phyloP scores from a whole-genome alignment of 2,329 filamentous ascomycete genomes.

The Aspergillus sclerotialis region DNA sequence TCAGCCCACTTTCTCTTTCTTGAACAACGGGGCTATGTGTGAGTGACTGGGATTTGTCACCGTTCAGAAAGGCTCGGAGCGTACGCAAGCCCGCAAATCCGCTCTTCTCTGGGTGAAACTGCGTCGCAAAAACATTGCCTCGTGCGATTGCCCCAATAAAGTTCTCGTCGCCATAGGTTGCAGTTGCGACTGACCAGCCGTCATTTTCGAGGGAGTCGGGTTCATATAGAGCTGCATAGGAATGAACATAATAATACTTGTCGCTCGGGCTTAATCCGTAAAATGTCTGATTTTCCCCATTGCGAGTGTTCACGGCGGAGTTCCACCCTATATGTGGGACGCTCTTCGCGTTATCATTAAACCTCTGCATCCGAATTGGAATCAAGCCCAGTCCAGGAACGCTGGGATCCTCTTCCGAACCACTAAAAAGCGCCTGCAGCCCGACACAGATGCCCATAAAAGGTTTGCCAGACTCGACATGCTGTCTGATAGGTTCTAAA shows the following conservation, averaged over 20 bases:
- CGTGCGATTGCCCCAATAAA: constrained; percentile 87
- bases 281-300: constrained; percentile 48
- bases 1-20: constrained; percentile 59
- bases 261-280: constrained; percentile 73
- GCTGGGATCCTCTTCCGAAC: constrained; percentile 68
- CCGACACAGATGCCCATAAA: constrained; percentile 98
- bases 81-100: constrained; percentile 81
- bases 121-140: constrained; percentile 80
- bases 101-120: constrained; percentile 98
- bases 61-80: constrained; percentile 78
- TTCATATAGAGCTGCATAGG: constrained; percentile 75
- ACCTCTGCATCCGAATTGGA: constrained; percentile 63
- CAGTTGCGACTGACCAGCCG: constrained; percentile 90
- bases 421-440: constrained; percentile 80
- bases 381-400: constrained; percentile 72
- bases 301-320: constrained; percentile 57
- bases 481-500: constrained; percentile 69
- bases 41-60: constrained; percentile 54
- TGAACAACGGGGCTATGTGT: constrained; percentile 15
- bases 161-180: constrained; percentile 75
- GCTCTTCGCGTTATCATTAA: constrained; percentile 70
- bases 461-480: constrained; percentile 86
- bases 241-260: constrained; percentile 99
- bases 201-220: constrained; percentile 66
- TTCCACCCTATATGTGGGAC: constrained; percentile 99